Evolutionary conservation across 2,329 filamentous ascomycete species (phyloP).

Genomic region (Arthrobotrys pseudoclavata): DNA sequence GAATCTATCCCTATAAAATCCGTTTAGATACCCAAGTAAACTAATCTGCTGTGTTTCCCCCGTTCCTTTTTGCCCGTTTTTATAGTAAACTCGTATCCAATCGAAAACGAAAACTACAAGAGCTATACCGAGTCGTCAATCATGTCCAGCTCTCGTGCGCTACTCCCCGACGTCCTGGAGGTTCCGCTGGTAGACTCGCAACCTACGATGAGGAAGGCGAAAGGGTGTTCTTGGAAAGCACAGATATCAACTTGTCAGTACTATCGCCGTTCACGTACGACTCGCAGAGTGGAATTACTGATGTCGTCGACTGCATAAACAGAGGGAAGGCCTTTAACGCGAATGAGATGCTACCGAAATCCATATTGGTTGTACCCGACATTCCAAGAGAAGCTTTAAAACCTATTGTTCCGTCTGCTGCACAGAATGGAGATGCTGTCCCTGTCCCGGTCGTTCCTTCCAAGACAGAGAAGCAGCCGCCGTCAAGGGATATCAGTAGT

Average conservation of each 20-base stretch:
- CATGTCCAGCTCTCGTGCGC: conserved; percentile 70
- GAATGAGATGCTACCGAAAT: conserved; percentile 56
- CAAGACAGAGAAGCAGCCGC: conserved; percentile 16
- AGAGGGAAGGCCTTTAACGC: conserved; percentile 59
- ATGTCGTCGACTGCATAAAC: conserved; percentile 32
- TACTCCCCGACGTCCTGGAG: conserved; percentile 68
- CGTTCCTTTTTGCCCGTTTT: conserved; percentile 62
- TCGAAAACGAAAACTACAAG: conserved; percentile 90
- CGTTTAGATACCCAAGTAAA: background rate
- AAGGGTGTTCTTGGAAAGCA: conserved; percentile 62
- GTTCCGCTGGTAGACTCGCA: conserved; percentile 67
- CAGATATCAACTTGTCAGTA: conserved; percentile 62
- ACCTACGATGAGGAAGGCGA: conserved; percentile 66
- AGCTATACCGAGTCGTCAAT: conserved; percentile 85
- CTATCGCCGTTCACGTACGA: background rate
- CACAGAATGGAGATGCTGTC: conserved; percentile 26
- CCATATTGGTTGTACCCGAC: conserved; percentile 40
- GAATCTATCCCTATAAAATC: background rate
- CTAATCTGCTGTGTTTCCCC: background rate
- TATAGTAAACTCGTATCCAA: conserved; percentile 80
- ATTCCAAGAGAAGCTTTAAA: conserved; percentile 40
- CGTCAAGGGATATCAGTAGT: background rate
- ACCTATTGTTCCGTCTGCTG: conserved; percentile 34
- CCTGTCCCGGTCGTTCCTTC: background rate
- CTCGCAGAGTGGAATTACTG: conserved; percentile 29